phyloP scores from a whole-genome alignment of 2,329 filamentous ascomycete genomes.

The Tolypocladium pustulatum region DNA sequence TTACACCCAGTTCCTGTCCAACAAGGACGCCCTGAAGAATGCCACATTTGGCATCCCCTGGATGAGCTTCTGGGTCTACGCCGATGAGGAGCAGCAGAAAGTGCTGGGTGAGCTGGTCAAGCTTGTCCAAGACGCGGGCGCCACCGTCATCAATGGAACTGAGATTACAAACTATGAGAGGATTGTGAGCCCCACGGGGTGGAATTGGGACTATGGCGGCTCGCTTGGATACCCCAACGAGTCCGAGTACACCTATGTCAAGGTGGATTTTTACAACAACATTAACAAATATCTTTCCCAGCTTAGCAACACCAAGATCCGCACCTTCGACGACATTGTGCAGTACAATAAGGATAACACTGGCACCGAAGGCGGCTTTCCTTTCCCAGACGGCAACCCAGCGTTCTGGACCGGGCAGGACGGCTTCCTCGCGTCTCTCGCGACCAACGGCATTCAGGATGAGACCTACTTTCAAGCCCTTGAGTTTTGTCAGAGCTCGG shows the following conservation, averaged over 20 bases:
- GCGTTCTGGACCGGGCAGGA: slow-evolving; percentile 65
- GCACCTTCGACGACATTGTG: slow-evolving; percentile 54
- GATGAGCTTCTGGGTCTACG: slow-evolving; percentile 58
- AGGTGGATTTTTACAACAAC: slow-evolving; percentile 57
- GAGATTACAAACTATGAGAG: slow-evolving; percentile 54
- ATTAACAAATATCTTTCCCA: slow-evolving; percentile 52
- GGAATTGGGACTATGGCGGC: slow-evolving; percentile 62
- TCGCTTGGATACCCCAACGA: slow-evolving; percentile 56
- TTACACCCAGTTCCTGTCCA: slow-evolving; percentile 46
- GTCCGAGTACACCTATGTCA: slow-evolving; percentile 64
- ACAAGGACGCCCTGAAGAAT: slow-evolving; percentile 42
- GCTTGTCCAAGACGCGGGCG: slow-evolving; percentile 49
- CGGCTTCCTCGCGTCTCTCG: slow-evolving; percentile 53
- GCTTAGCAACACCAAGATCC: slow-evolving; percentile 49
- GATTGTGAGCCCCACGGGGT: slow-evolving; percentile 55
- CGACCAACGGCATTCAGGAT: slow-evolving; percentile 48
- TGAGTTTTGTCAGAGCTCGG: slow-evolving; percentile 45
- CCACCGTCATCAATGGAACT: slow-evolving; percentile 57
- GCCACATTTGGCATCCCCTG: slow-evolving; percentile 63
- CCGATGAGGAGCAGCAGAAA: slow-evolving; percentile 42
- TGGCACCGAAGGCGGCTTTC: slow-evolving; percentile 55
- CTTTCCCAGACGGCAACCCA: slow-evolving; percentile 41
- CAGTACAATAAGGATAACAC: slow-evolving; percentile 53
- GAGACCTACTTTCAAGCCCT: slow-evolving; percentile 59
- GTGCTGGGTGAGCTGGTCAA: slow-evolving; percentile 37